Conservation (phyloP, 2,329 filamentous ascomycete genomes). For the Aspergillus sp. region DNA sequence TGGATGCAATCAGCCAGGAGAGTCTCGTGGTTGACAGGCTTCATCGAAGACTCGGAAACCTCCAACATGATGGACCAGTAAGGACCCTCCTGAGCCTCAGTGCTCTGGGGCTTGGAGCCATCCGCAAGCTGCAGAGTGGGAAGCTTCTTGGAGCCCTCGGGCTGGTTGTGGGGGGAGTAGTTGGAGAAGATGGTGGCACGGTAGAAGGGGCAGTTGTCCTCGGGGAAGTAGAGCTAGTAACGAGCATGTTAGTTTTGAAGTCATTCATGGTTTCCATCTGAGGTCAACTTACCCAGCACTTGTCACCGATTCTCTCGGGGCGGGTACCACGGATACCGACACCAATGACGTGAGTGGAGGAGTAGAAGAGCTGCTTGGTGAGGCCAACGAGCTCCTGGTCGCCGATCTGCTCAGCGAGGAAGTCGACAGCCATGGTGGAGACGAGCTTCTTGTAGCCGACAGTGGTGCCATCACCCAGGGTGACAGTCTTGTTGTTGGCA, state of each 20-base stretch:
- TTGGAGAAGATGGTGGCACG: slow-evolving; percentile 99
- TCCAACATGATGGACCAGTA: slow-evolving; percentile 99
- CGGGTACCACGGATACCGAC: slow-evolving; percentile 89
- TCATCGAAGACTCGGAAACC: slow-evolving; percentile 92
- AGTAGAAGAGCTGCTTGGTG: slow-evolving; percentile 93
- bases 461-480: slow-evolving; percentile 79
- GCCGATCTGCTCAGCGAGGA: slow-evolving; percentile 81
- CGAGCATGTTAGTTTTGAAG: neutral
- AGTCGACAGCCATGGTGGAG: slow-evolving; percentile 94
- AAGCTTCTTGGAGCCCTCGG: slow-evolving; percentile 76
- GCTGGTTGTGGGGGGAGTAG: slow-evolving; percentile 99
- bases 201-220: slow-evolving; percentile 99
- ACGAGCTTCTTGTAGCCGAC: slow-evolving; percentile 90
- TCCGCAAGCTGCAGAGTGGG: slow-evolving; percentile 82
- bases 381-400: slow-evolving; percentile 80
- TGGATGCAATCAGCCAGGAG: slow-evolving; percentile 89
- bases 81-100: slow-evolving; percentile 77
- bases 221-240: slow-evolving; percentile 89
- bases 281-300: slow-evolving; percentile 79
- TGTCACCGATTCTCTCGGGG: slow-evolving; percentile 95
- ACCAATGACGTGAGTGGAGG: slow-evolving; percentile 94
- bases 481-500: slow-evolving; percentile 79
- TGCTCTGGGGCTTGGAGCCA: slow-evolving; percentile 74
- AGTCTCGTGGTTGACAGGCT: slow-evolving; percentile 85
- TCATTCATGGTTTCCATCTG: neutral